Evolutionary conservation across 2,329 filamentous ascomycete genomes (phyloP).

Genomic region (Alternaria panax): DNA sequence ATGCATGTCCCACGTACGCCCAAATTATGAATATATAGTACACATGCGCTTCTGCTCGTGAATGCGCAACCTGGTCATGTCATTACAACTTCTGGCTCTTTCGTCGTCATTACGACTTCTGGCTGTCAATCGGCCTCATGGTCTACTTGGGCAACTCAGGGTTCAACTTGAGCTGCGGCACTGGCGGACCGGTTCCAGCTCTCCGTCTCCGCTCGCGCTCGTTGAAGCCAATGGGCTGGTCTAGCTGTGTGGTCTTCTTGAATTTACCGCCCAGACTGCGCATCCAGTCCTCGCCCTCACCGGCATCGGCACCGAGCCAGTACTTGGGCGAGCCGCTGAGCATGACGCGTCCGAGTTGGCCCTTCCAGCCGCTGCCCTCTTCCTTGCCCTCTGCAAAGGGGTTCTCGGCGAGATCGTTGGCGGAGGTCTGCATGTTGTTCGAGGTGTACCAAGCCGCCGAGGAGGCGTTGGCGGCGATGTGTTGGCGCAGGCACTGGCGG

Average conservation of each 20-base stretch:
- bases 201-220: slow-evolving; percentile 68
- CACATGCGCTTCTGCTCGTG: slow-evolving; percentile 8
- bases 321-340: slow-evolving; percentile 75
- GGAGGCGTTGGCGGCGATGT: slow-evolving; percentile 61
- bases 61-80: slow-evolving; percentile 8
- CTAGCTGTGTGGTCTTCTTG: slow-evolving; percentile 54
- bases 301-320: slow-evolving; percentile 76
- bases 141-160: slow-evolving; percentile 32
- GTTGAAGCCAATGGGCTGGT: slow-evolving; percentile 55
- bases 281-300: slow-evolving; percentile 72
- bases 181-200: slow-evolving; percentile 66
- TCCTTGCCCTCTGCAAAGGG: slow-evolving; percentile 73
- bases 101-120: slow-evolving; percentile 15
- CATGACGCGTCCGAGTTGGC: slow-evolving; percentile 80
- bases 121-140: slow-evolving; percentile 12
- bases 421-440: slow-evolving; percentile 48
- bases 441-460: slow-evolving; percentile 52
- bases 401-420: slow-evolving; percentile 64
- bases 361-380: slow-evolving; percentile 81
- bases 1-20: not conserved
- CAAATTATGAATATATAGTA: slow-evolving; percentile 12
- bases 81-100: slow-evolving; percentile 13
- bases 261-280: slow-evolving; percentile 68
- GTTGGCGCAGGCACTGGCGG: slow-evolving; percentile 75
- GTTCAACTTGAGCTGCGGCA: slow-evolving; percentile 43